Conservation (phyloP, 768 basidiomycete species). For the Auriculariales sp. region DNA sequence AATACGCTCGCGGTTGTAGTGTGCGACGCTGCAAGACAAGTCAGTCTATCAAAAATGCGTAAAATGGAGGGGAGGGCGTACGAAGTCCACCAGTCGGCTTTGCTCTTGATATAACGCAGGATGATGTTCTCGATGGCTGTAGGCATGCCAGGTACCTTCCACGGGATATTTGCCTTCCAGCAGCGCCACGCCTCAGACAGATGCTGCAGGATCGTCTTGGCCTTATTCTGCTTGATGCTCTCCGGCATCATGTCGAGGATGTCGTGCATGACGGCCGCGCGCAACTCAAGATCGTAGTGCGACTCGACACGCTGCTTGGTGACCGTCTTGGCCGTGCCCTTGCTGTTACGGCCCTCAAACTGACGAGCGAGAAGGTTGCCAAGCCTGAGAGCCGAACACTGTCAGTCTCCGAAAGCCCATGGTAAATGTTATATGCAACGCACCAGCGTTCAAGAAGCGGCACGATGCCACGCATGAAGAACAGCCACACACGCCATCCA, state of each 20-base stretch:
- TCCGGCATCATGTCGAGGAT: constrained; percentile 99
- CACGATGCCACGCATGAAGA: constrained; percentile 98
- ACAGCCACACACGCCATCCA: constrained; percentile 98
- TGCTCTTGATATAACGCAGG: constrained; percentile 95
- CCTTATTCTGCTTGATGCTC: constrained; percentile 97
- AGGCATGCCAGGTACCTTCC: constrained; percentile 99
- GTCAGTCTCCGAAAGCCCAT: not conserved
- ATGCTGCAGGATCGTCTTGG: constrained; percentile 98
- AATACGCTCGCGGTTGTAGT: constrained; percentile 97
- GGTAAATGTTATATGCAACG: constrained; percentile 10
- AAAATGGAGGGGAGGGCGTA: constrained; percentile 21
- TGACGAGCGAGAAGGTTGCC: constrained; percentile 95
- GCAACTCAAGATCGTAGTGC: constrained; percentile 92
- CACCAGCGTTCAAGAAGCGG: constrained; percentile 92
- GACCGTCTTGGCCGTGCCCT: constrained; percentile 93
- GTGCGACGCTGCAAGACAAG: constrained; percentile 51
- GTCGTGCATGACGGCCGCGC: constrained; percentile 99
- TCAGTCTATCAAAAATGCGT: not conserved
- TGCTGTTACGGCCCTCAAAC: constrained; percentile 95
- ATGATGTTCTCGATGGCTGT: constrained; percentile 99
- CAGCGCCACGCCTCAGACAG: constrained; percentile 97
- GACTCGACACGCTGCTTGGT: constrained; percentile 99
- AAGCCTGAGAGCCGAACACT: constrained; percentile 36
- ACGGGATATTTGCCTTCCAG: constrained; percentile 95
- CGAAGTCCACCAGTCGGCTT: constrained; percentile 99